A percentile compares a stretch with the other conserved stretches of the same genome.
These are phyloP conservation scores for Quercus mongolica DNA, from an alignment of 306 rosid genomes.

Conservation along the genomic window DNA sequence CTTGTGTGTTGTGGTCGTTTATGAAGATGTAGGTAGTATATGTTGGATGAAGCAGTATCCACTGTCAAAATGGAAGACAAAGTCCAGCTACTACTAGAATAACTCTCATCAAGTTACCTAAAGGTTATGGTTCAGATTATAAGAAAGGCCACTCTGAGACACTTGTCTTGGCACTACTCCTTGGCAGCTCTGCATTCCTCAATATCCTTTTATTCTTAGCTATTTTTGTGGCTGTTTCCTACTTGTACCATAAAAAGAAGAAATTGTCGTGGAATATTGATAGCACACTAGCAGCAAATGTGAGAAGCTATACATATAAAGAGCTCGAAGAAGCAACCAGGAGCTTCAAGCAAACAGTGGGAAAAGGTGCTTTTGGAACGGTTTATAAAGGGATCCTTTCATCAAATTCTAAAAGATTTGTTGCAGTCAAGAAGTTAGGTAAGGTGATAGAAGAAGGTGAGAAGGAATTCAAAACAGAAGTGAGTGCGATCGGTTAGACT, in stretches of 20 bases:
- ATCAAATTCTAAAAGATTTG: constrained; percentile 7
- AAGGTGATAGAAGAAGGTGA: constrained; percentile 32
- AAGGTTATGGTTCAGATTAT: too few relatives aligned
- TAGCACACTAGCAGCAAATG: background rate
- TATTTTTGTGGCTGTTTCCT: background rate
- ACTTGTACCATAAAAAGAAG: background rate
- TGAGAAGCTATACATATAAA: constrained; percentile 6
- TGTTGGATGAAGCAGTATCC: too few relatives aligned
- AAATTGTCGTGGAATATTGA: background rate
- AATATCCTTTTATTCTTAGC: too few relatives aligned
- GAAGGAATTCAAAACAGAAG: constrained; percentile 33
- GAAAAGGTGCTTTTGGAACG: constrained; percentile 22
- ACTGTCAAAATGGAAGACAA: too few relatives aligned
- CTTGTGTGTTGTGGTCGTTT: too few relatives aligned
- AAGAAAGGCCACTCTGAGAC: too few relatives aligned
- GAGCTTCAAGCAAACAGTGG: constrained; percentile 25
- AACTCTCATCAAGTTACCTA: too few relatives aligned
- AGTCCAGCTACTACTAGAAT: too few relatives aligned
- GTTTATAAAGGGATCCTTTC: constrained; percentile 17
- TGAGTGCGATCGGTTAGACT: constrained; percentile 24
- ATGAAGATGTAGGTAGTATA: too few relatives aligned
- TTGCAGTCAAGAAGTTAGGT: constrained; percentile 46
- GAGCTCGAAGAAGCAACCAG: constrained; percentile 20
- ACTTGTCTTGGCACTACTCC: background rate
- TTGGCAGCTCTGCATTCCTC: constrained; percentile 25